phyloP scores from a whole-genome alignment of 192 early-diverging fungal species.

The Radiomyces spectabilis region DNA sequence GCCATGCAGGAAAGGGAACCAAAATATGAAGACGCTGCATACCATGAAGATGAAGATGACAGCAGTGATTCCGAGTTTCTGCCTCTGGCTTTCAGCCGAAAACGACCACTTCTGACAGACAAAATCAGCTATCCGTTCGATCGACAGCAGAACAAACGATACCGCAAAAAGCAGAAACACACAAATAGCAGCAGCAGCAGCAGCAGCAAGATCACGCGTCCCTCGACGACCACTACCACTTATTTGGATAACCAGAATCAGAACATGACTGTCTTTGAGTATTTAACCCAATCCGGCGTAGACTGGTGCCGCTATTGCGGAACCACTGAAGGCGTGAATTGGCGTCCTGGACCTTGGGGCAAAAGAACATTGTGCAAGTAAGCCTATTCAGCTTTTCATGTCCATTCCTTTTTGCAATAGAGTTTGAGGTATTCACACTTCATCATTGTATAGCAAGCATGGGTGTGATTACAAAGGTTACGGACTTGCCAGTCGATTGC shows the following conservation, averaged over 20 bases:
- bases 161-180: too few relatives aligned
- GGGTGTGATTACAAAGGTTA: constrained; percentile 25
- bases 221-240: too few relatives aligned
- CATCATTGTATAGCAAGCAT: constrained; percentile 11
- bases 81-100: too few relatives aligned
- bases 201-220: too few relatives aligned
- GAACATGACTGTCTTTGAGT: constrained; percentile 6
- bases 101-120: too few relatives aligned
- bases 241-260: not conserved
- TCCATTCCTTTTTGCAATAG: not conserved
- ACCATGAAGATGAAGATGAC: too few relatives aligned
- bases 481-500: constrained; percentile 12
- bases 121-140: too few relatives aligned
- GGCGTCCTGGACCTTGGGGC: constrained; percentile 88
- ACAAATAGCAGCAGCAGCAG: too few relatives aligned
- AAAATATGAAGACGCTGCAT: too few relatives aligned
- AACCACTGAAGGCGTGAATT: constrained; percentile 75
- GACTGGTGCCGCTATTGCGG: constrained; percentile 90
- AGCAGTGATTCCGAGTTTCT: too few relatives aligned
- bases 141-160: too few relatives aligned
- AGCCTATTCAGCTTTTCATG: constrained; percentile 3
- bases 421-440: not conserved
- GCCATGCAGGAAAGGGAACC: too few relatives aligned
- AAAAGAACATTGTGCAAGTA: constrained; percentile 87
- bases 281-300: constrained; percentile 26